Percentiles rank a stretch among this genome's conserved stretches.
These are phyloP conservation scores for Apiospora malaysiana DNA, from an alignment of 2,329 filamentous ascomycete species.

Conservation along the genomic window DNA sequence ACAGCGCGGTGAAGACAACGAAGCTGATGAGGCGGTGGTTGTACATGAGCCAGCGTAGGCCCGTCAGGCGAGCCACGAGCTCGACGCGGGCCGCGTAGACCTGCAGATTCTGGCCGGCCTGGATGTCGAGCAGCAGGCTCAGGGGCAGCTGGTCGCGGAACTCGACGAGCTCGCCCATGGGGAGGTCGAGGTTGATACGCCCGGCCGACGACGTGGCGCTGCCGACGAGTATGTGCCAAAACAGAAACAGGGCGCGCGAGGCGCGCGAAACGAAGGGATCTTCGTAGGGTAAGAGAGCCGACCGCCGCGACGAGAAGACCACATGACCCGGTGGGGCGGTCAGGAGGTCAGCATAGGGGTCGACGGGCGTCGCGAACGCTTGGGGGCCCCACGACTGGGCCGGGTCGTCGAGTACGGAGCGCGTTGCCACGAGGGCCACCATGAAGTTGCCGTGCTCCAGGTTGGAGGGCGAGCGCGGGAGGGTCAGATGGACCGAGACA, in stretches of 20 bases:
- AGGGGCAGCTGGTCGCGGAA: constrained; percentile 62
- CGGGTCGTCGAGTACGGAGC: constrained; percentile 45
- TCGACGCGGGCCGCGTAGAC: constrained; percentile 74
- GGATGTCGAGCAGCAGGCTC: constrained; percentile 66
- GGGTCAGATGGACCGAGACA: constrained; percentile 72
- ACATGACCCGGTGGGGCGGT: constrained; percentile 41
- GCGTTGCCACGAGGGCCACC: constrained; percentile 77
- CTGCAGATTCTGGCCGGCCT: constrained; percentile 73
- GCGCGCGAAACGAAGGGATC: constrained; percentile 71
- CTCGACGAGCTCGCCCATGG: constrained; percentile 74
- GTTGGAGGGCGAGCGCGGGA: constrained; percentile 82
- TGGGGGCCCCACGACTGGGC: constrained; percentile 30
- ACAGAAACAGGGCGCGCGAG: constrained; percentile 66
- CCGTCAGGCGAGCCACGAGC: constrained; percentile 77
- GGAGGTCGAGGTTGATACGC: constrained; percentile 66
- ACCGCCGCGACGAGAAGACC: constrained; percentile 70
- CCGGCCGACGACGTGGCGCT: constrained; percentile 59
- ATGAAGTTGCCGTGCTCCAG: constrained; percentile 89
- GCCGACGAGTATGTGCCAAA: constrained; percentile 69
- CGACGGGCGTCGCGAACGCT: constrained; percentile 22
- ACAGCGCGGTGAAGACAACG: constrained; percentile 68
- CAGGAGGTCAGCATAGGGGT: constrained; percentile 44
- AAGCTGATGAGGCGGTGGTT: constrained; percentile 76
- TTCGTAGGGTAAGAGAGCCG: constrained; percentile 80
- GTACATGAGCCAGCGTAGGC: constrained; percentile 86